Conservation (phyloP, 306 rosid genomes). For the Lathyrus oleraceus region DNA sequence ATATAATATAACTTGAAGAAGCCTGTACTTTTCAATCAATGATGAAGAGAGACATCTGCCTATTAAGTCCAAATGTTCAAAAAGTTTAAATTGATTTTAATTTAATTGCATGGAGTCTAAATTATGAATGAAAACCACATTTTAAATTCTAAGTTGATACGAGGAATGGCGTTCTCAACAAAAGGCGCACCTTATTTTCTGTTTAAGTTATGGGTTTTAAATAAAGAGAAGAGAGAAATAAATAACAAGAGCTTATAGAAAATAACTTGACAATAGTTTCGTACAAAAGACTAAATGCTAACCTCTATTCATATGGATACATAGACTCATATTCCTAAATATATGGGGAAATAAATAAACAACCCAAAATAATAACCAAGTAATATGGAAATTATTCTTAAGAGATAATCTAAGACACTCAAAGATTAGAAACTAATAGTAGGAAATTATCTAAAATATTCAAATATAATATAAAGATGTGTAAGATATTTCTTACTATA, state of each 20-base stretch:
- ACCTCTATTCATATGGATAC: not conserved
- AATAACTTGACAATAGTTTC: not conserved
- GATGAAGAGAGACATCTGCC: conserved; percentile 26
- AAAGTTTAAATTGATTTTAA: conserved; percentile 14
- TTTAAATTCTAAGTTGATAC: conserved; percentile 8
- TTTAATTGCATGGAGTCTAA: not conserved
- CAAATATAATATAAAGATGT: not conserved
- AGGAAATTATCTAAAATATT: too few species aligned
- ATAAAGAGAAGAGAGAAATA: not conserved
- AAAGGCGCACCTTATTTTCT: not conserved
- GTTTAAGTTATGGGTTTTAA: not conserved
- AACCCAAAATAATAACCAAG: not conserved
- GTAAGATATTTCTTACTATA: not conserved
- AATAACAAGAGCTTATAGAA: not conserved
- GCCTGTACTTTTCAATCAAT: not conserved
- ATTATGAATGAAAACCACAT: conserved; percentile 9
- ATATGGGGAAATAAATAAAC: not conserved
- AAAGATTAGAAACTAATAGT: too few species aligned
- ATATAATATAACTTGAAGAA: not conserved
- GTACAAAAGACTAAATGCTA: not conserved
- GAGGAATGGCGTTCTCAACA: conserved; percentile 15
- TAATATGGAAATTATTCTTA: not conserved
- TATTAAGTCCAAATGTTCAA: not conserved
- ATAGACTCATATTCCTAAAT: not conserved
- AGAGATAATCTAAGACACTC: not conserved